Base-by-base conservation (phyloP, 208 protist species). In the Crithidia thermophila region DNA sequence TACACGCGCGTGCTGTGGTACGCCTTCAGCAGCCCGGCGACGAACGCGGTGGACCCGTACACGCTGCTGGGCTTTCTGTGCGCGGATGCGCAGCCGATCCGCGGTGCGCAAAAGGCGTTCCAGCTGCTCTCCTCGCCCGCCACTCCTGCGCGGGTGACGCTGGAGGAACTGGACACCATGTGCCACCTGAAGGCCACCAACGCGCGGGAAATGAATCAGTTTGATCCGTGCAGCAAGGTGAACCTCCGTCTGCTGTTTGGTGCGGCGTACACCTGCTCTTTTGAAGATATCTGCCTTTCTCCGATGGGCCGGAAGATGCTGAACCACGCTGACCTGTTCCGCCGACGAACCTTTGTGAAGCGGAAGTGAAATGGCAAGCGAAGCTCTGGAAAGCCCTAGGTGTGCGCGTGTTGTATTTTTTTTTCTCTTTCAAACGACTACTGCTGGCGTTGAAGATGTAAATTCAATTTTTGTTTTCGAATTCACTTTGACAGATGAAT, bases 41-140 rank as follows among this genome's bases (percentile, higher is more conserved):
- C 67, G 0, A 57, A 75, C 40, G 69, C 69, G 11, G 42, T 94
- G 11, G 72, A 91, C 37, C 74, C 85, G 4, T 63, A 70, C 58
- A 67, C 70, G 27, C 58, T 96, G 11, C 64, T 96, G 30, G 78
- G 63, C 34, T 88, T 94, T 58, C 73, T 96, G n/a, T 94, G 88
- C 55, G 71, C 73, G 13, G 88, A 94, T 67, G 51, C 62, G 47
- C 91, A 96, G 75, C 87, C 85, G 5, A 69, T 96, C 18, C 86
- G 91, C 7, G 91, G 91, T 4, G 78, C 67, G 27, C 91, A 96
- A 58, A 96, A 96, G 80, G 87, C 84, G 6, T 93, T 96, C 36
- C 81, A 81, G 42, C 49, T 91, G 0, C 67, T 93, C 25, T 82
- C 87, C 10, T 31, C 39, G 0, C 49, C 58, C 3, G 13, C 16